Conservation (phyloP, 352 stramenopile genomes). For the Elongisporangium undulatum region DNA sequence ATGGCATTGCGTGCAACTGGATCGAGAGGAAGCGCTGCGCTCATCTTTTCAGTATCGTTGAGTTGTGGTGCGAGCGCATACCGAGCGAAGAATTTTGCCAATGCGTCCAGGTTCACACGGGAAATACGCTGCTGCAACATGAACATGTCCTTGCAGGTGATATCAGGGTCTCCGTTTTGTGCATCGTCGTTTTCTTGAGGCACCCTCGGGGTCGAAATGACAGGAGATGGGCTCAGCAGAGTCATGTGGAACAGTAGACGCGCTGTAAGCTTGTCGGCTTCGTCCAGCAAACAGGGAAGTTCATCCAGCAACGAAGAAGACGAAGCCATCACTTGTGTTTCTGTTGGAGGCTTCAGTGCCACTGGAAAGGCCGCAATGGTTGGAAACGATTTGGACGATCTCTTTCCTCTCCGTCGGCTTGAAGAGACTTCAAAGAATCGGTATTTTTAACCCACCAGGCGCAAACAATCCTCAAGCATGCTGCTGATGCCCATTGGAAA, state of each 20-base stretch:
- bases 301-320: conserved; percentile 43
- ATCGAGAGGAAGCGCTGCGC: conserved; percentile 9
- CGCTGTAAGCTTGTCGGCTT: conserved; percentile 55
- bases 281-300: conserved; percentile 51
- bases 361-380: background rate
- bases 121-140: conserved; percentile 10
- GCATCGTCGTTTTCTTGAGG: background rate
- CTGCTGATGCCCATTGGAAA: background rate
- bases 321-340: conserved; percentile 29
- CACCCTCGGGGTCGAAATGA: background rate
- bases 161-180: background rate
- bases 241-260: conserved; percentile 34
- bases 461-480: background rate
- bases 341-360: background rate
- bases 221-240: conserved; percentile 14
- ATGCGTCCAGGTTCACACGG: conserved; percentile 17
- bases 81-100: conserved; percentile 39
- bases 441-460: background rate
- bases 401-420: background rate
- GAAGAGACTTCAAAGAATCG: background rate
- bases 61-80: conserved; percentile 39
- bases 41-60: conserved; percentile 16
- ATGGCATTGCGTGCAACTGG: conserved; percentile 13
- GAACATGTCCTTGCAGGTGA: conserved; percentile 2
- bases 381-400: background rate